Evolutionary conservation across 2,329 filamentous ascomycete species (phyloP).

Genomic region (Pestalotiopsis sp.): DNA sequence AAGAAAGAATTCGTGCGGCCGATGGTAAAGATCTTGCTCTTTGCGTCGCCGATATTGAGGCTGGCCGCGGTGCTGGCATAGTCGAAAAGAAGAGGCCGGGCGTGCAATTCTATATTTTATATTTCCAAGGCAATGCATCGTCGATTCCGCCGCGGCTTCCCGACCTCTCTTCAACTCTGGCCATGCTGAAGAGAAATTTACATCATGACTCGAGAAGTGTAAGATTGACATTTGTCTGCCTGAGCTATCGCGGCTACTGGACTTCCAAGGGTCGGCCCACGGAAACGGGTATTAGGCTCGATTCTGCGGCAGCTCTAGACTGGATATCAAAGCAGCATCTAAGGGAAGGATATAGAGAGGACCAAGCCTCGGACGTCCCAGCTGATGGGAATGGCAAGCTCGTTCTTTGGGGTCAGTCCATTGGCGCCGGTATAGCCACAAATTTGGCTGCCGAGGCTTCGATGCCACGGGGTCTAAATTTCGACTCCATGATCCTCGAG

Average conservation of each 20-base stretch:
- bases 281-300: conserved; percentile 69
- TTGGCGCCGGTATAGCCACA: conserved; percentile 72
- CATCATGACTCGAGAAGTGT: conserved; percentile 28
- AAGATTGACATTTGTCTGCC: conserved; percentile 51
- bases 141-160: conserved; percentile 59
- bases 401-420: conserved; percentile 76
- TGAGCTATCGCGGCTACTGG: conserved; percentile 77
- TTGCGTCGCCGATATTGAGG: conserved; percentile 50
- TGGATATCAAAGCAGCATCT: conserved; percentile 57
- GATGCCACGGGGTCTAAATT: conserved; percentile 38
- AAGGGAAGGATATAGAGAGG: conserved; percentile 3
- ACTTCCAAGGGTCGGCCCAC: conserved; percentile 71
- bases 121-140: conserved; percentile 62
- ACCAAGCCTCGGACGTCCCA: not conserved
- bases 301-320: conserved; percentile 63
- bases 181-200: conserved; percentile 40
- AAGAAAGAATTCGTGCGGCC: conserved; percentile 58
- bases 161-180: conserved; percentile 55
- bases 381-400: conserved; percentile 34
- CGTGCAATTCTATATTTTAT: conserved; percentile 54
- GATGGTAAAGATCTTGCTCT: conserved; percentile 69
- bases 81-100: conserved; percentile 16
- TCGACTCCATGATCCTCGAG: conserved; percentile 65
- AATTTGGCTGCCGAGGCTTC: conserved; percentile 51
- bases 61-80: conserved; percentile 18